phyloP scores from a whole-genome alignment of 2,329 filamentous ascomycete species.

The Aspergillus neoniger region DNA sequence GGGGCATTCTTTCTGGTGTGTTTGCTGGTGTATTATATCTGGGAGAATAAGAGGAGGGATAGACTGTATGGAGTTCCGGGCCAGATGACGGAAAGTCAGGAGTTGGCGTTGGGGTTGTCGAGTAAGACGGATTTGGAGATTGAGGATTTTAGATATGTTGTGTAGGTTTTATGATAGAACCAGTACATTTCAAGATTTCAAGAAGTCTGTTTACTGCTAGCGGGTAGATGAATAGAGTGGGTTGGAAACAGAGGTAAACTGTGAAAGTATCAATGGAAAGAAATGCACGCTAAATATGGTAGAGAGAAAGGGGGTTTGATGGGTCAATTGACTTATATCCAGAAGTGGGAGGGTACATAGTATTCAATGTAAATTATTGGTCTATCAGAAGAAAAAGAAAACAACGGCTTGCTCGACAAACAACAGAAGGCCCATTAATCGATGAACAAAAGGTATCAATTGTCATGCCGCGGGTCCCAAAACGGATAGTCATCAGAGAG shows the following conservation, averaged over 20 bases:
- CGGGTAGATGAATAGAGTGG: too few relatives aligned
- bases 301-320: too few relatives aligned
- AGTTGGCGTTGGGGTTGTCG: slow-evolving; percentile 33
- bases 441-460: not conserved
- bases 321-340: too few relatives aligned
- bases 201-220: too few relatives aligned
- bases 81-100: slow-evolving; percentile 30
- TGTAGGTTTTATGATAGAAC: not conserved
- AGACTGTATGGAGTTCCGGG: slow-evolving; percentile 26
- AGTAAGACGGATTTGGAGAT: slow-evolving; percentile 40
- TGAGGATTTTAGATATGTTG: slow-evolving; percentile 36
- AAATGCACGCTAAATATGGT: too few relatives aligned
- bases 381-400: too few relatives aligned
- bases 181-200: too few relatives aligned
- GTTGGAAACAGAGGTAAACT: rapidly evolving
- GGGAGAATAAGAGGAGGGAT: slow-evolving; percentile 35
- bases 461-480: not conserved
- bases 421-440: too few relatives aligned
- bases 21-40: slow-evolving; percentile 32
- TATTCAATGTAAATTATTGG: too few relatives aligned
- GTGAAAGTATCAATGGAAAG: too few relatives aligned
- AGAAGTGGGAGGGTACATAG: too few relatives aligned
- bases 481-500: not conserved
- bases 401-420: not conserved
- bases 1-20: slow-evolving; percentile 34